Evolutionary conservation across 768 basidiomycete species (phyloP), one percentile per base, ranked within the genome.

Genomic region (Terana coerulea): DNA sequence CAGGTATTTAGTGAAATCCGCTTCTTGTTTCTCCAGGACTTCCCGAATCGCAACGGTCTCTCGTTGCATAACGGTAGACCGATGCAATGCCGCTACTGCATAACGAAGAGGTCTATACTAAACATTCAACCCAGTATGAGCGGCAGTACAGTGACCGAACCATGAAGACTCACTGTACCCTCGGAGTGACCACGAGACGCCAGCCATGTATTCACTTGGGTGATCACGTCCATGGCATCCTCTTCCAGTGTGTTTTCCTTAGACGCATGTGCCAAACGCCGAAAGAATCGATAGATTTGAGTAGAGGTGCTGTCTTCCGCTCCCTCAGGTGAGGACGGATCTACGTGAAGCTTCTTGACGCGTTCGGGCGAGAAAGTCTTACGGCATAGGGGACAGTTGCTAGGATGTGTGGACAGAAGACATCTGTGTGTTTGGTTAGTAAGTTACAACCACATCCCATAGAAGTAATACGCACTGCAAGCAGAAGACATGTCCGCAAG

Each of bases 401-500:
- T 72, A 49, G 81, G 78, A 19, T 66, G 63, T 55, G 80, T 72
- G 15, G 71, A 69, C 49, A 69, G 67, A 41, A 87, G 72, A 59
- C 85, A 87, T 49, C 83, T 86, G 25, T 25, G 36, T 11, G 5
- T 31, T 21, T 11, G 24, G 31, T 12, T 25, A 33, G 37, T 15
- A 29, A 39, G 30, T 40, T 7, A 40, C 53, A 52, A 31, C 39
- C 22, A 57, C 29, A 10, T 36, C 21, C 37, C 24, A n/a, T 21
- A n/a, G 47, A 33, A 17, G 29, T n/a, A n/a, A n/a, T 42, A 75
- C 84, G 64, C 62, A 87, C 86, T 70, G 65, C 62, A 72, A 72
- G 64, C 87, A 89, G 71, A 89, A 88, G 31, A 86, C 77, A 66
- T 89, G 86, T 33, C 88, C 88, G 60, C 88, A 91, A 26, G 82